Conservation (phyloP, 352 stramenopile genomes). For the Phytophthora cactorum region DNA sequence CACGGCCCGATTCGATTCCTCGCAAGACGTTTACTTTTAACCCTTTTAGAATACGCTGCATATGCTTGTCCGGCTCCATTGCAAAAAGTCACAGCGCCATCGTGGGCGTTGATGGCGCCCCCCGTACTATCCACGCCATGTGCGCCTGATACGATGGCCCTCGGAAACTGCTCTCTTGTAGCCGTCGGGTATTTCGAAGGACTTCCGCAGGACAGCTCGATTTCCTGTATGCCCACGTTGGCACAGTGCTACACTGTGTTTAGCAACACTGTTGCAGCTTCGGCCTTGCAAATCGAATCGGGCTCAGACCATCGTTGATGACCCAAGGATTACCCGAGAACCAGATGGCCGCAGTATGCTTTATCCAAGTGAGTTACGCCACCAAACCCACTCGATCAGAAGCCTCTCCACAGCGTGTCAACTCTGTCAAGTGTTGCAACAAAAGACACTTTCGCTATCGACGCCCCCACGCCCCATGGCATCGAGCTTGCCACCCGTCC, state of each 20-base stretch:
- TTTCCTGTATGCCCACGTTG: background rate
- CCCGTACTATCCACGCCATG: constrained; percentile 18
- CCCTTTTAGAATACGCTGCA: background rate
- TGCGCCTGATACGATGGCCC: constrained; percentile 1
- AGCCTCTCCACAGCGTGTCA: constrained; percentile 10
- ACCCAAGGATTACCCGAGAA: constrained; percentile 1
- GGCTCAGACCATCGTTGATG: background rate
- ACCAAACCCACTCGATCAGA: constrained; percentile 11
- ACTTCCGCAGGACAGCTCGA: background rate
- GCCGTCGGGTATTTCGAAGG: constrained; percentile 1
- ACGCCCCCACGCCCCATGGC: constrained; percentile 13
- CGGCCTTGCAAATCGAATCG: background rate
- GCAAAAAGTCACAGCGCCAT: background rate
- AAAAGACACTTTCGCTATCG: constrained; percentile 17
- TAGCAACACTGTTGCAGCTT: background rate
- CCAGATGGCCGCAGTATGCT: background rate
- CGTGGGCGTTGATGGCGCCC: background rate
- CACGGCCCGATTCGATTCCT: no score
- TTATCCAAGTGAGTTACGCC: background rate
- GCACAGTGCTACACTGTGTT: no score
- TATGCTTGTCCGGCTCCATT: background rate
- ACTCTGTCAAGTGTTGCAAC: constrained; percentile 1
- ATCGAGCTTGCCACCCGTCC: constrained; percentile 38
- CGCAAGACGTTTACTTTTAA: no score
- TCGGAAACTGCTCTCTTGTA: constrained; percentile 7